Evolutionary conservation across 2,329 filamentous ascomycete genomes (phyloP).

Genomic region (Alternaria ethzedia): DNA sequence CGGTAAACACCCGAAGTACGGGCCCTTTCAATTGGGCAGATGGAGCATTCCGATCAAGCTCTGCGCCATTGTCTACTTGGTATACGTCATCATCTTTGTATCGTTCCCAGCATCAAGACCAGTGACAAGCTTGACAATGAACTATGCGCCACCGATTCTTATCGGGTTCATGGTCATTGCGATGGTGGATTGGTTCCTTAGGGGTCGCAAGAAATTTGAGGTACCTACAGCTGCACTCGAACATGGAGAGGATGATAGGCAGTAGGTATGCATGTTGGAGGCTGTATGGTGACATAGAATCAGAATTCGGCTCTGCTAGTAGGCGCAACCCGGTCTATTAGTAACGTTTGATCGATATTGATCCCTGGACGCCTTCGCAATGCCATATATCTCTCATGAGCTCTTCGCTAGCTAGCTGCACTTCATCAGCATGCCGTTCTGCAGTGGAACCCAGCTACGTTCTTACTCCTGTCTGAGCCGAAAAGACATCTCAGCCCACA

Average conservation of each 20-base stretch:
- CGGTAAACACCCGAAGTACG: conserved; percentile 12
- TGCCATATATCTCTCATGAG: neutral
- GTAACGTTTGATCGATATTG: neutral
- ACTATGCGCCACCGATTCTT: conserved; percentile 22
- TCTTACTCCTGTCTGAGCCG: neutral
- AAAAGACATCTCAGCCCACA: too few relatives aligned
- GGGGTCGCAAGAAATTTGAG: conserved; percentile 21
- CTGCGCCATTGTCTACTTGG: conserved; percentile 39
- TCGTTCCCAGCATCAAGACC: conserved; percentile 34
- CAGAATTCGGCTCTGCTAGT: neutral
- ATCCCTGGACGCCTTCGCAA: neutral
- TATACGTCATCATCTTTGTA: conserved; percentile 46
- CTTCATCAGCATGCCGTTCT: neutral
- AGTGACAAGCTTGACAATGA: conserved; percentile 23
- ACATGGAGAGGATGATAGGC: neutral
- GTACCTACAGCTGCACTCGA: conserved; percentile 10
- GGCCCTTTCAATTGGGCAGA: conserved; percentile 43
- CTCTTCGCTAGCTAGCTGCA: neutral
- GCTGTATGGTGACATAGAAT: neutral
- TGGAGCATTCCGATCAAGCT: conserved; percentile 45
- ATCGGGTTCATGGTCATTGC: conserved; percentile 16
- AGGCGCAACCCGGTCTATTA: neutral
- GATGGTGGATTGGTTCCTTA: conserved; percentile 21
- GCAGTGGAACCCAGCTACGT: neutral
- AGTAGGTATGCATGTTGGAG: neutral